Base-by-base conservation (phyloP, 768 basidiomycete species). In the Leccinum fibrillosum region DNA sequence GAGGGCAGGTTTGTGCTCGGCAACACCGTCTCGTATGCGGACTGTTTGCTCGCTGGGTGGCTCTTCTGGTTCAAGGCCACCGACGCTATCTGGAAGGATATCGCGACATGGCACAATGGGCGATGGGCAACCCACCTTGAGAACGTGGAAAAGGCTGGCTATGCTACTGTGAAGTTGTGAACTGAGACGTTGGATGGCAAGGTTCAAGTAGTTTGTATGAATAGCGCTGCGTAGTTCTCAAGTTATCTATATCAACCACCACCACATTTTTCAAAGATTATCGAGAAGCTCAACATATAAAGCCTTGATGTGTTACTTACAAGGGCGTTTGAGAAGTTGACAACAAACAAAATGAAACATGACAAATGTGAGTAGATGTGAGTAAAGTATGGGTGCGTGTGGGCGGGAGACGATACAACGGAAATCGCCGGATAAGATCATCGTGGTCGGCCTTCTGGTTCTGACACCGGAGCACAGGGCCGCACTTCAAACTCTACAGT, bases 41-140 rank as follows among this genome's bases (percentile, higher is more conserved):
- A 80, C 48, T 61, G 73, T 15, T 32, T 67, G 37, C 54, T 78
- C 5, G 78, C 65, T 2, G 71, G 61, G 1, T 69, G 66, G 62
- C 44, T 80, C 50, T 60, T 60, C 19, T 80, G 78, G 76, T 62
- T 73, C 52, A 74, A 65, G 61, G 17, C 55, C 8, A 63, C 66
- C 2, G 47, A 70, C 9, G 73, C 62, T 3, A 68, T 62, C 51
- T 79, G 77, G 78, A 62, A 64, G 37, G 68, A 69, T 7, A 56
- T 77, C 5, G 57, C 64, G 44, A 61, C 59, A 4, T 78, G 76
- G 75, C 66, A 81, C 52, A 65, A 61, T 8, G 78, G 78, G 17
- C 61, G 70, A 35, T 80, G 80, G 79, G 72, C 60, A 11, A 68
- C 62, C 26, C 64, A 76, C 39, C 32, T 75, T 47, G 62, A 66